Evolutionary conservation across 371 early-diverging fungal species (phyloP), one percentile per base, ranked within the genome.

Genomic region (Basidiobolus meristosporus): DNA sequence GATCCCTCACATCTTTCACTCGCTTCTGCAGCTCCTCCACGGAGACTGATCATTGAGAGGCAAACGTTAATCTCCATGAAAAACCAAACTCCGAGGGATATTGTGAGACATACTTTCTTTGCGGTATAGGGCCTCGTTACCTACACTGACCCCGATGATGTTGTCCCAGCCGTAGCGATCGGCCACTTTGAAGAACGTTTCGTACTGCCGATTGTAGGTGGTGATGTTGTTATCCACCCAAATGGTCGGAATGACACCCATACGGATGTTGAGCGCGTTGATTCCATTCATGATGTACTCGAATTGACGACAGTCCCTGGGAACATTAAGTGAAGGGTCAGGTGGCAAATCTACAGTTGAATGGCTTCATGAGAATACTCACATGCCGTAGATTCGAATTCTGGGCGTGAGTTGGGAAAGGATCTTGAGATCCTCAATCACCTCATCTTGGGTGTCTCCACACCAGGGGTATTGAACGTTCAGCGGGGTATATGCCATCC

Each of bases 371-470:
- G n/a, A n/a, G n/a, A n/a, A n/a, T n/a, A n/a, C n/a, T n/a, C n/a
- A n/a, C 57, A 55, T 57, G 5, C 57, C 57, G 31, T 55, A 51
- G 21, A 56, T 36, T 17, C 54, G 47, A 19, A 56, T 46, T 14
- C 53, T 29, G 20, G 35, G 41, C 2, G 61, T 60, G 23, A 60
- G 29, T 21, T 60, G 61, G 1, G 56, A 55, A 1, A 60, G 30
- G 12, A 55, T 26, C 40, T 60, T 60, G 39, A 57, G 33, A 28
- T 60, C 57, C 31, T 57, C 61, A 15, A 60, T 49, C 0, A 56
- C 51, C n/a, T 40, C 41, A 4, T 50, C 54, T 4, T 51, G 32
- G 26, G 57, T 51, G 18, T 48, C 46, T 9, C 26, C 41, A 17
- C 61, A 60, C 20, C 42, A 40, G 0, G 61, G 61, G 18, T 53